Conservation (phyloP, 2,329 filamentous ascomycete genomes). For the Trichoderma sp. region DNA sequence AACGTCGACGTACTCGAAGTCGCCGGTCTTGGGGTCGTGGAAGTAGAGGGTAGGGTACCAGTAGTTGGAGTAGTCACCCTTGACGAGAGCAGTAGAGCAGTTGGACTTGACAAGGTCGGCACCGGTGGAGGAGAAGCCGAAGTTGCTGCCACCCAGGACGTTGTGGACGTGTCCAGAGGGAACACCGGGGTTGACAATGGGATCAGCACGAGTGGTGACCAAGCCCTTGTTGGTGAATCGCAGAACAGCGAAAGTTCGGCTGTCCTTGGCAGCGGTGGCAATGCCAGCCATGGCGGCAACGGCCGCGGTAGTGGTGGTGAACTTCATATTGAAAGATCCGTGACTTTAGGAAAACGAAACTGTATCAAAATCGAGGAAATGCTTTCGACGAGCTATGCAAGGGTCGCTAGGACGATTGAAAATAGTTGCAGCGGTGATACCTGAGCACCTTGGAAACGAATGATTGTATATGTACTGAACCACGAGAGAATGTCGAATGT, state of each 20-base stretch:
- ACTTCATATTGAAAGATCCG: constrained; percentile 34
- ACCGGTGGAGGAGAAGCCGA: constrained; percentile 60
- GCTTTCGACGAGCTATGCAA: constrained; percentile 11
- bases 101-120: constrained; percentile 56
- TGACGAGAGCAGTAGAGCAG: constrained; percentile 69
- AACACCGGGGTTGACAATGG: constrained; percentile 62
- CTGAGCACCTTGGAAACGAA: constrained; percentile 34
- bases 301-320: constrained; percentile 29
- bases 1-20: constrained; percentile 63
- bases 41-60: constrained; percentile 74
- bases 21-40: constrained; percentile 58
- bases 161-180: constrained; percentile 64
- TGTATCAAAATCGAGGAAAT: constrained; percentile 1
- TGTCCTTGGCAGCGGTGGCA: constrained; percentile 42
- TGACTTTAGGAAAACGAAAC: neutral
- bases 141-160: constrained; percentile 68
- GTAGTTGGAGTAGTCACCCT: constrained; percentile 70
- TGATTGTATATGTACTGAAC: constrained; percentile 22
- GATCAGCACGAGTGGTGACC: constrained; percentile 62
- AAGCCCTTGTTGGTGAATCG: constrained; percentile 66
- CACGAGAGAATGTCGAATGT: constrained; percentile 24
- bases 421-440: constrained; percentile 30
- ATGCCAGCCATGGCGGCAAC: constrained; percentile 40
- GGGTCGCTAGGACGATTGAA: constrained; percentile 11
- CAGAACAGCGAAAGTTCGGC: constrained; percentile 64